phyloP scores from a whole-genome alignment of 371 early-diverging fungal genomes.

The Mucor circinelloides region DNA sequence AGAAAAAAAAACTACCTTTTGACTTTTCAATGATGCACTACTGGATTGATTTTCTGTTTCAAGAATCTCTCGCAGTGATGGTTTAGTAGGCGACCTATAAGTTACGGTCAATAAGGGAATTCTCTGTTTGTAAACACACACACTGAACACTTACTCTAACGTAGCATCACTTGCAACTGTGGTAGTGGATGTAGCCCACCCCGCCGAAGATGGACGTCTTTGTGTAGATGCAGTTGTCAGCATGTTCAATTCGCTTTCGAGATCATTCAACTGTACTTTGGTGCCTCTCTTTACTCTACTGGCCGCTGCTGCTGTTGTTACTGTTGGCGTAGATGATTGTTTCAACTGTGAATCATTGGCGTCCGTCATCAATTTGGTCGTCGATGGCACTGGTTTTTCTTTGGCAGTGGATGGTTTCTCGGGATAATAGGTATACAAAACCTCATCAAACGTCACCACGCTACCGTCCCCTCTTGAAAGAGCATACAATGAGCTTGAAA shows the following conservation, averaged over 20 bases:
- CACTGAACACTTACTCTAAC: neutral
- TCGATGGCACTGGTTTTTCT: neutral
- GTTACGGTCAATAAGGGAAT: neutral
- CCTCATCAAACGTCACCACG: slow-evolving; percentile 20
- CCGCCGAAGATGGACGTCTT: slow-evolving; percentile 5
- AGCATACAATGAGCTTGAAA: slow-evolving; percentile 36
- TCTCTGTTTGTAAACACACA: neutral
- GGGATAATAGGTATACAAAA: slow-evolving; percentile 30
- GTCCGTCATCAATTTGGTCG: neutral
- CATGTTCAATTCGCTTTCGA: neutral
- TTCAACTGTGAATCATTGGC: neutral
- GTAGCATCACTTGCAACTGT: neutral
- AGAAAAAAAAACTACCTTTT: slow-evolving; percentile 20
- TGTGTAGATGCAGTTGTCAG: neutral
- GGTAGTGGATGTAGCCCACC: slow-evolving; percentile 4
- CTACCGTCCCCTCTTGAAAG: slow-evolving; percentile 28
- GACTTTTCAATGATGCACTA: neutral
- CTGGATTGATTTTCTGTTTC: slow-evolving; percentile 24
- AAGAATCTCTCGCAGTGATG: slow-evolving; percentile 39
- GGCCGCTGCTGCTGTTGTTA: neutral
- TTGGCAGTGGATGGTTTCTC: neutral
- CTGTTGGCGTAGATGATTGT: slow-evolving; percentile 6
- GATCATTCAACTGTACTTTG: neutral
- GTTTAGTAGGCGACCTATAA: slow-evolving; percentile 7
- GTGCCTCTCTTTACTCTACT: slow-evolving; percentile 4